These are phyloP conservation scores for Ophiocordyceps robertsii DNA, from an alignment of 2,329 filamentous ascomycete genomes.

Conservation along the genomic window DNA sequence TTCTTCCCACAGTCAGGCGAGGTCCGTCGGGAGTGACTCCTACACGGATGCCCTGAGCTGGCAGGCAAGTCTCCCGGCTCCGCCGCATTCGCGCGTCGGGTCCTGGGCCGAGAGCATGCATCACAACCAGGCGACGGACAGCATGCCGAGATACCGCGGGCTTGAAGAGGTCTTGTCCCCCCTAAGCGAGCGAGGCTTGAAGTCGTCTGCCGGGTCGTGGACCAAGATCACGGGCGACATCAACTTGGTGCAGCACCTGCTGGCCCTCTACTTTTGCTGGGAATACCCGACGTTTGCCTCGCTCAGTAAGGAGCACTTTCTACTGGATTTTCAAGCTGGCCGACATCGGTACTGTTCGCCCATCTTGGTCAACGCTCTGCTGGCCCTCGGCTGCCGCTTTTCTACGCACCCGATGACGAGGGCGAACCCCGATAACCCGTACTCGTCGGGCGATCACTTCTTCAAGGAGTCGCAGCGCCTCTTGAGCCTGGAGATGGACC, in stretches of 20 bases:
- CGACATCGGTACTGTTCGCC: slow-evolving; percentile 53
- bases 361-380: slow-evolving; percentile 51
- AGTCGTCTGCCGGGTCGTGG: slow-evolving; percentile 36
- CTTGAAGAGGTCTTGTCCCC: slow-evolving; percentile 36
- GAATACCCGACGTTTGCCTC: slow-evolving; percentile 64
- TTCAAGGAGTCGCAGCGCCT: slow-evolving; percentile 55
- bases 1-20: slow-evolving; percentile 30
- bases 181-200: slow-evolving; percentile 27
- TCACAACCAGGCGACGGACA: slow-evolving; percentile 17
- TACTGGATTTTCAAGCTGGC: slow-evolving; percentile 49
- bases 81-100: slow-evolving; percentile 31
- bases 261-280: slow-evolving; percentile 61
- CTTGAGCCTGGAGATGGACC: slow-evolving; percentile 41
- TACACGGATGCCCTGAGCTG: slow-evolving; percentile 33
- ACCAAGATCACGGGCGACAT: slow-evolving; percentile 46
- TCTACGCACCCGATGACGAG: slow-evolving; percentile 52
- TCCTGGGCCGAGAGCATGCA: slow-evolving; percentile 34
- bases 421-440: slow-evolving; percentile 45
- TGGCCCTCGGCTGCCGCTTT: slow-evolving; percentile 55
- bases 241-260: slow-evolving; percentile 46
- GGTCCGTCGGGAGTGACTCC: slow-evolving; percentile 32
- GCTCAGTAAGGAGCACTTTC: slow-evolving; percentile 58
- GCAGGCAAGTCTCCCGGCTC: slow-evolving; percentile 23
- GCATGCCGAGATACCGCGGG: slow-evolving; percentile 21
- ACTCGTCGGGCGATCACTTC: slow-evolving; percentile 59